Evolutionary conservation across 106 monocot species (phyloP).

Genomic region (Cymbidium sinense): DNA sequence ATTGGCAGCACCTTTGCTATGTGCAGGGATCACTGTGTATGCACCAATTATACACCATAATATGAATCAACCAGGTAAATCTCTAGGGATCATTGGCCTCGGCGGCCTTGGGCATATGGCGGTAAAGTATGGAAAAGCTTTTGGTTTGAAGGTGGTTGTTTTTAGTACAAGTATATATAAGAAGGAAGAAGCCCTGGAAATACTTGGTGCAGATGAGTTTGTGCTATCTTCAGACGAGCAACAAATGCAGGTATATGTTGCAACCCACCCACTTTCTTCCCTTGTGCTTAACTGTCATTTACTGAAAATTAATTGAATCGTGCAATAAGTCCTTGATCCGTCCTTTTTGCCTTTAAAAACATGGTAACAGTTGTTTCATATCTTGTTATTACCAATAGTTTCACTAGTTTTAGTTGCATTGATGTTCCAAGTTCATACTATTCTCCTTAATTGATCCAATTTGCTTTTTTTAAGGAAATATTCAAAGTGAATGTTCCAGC

Average conservation of each 20-base stretch:
- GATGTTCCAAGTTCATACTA: neutral
- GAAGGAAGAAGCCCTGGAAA: constrained; percentile 60
- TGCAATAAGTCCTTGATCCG: neutral
- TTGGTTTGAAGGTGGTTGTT: constrained; percentile 79
- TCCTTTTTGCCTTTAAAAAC: too few species aligned
- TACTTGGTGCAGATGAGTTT: constrained; percentile 76
- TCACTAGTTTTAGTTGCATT: neutral
- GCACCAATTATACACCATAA: constrained; percentile 74
- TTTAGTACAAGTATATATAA: constrained; percentile 81
- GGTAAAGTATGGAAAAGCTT: constrained; percentile 89
- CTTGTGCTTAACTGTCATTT: neutral
- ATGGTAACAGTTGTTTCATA: neutral
- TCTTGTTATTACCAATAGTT: neutral
- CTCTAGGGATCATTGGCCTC: constrained; percentile 86
- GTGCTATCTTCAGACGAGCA: constrained; percentile 74
- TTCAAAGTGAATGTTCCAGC: neutral
- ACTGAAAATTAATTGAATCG: neutral
- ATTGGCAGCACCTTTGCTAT: constrained; percentile 75
- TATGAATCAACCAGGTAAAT: constrained; percentile 89
- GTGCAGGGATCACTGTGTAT: constrained; percentile 89
- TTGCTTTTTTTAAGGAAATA: neutral
- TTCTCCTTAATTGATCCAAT: neutral
- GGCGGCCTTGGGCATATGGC: constrained; percentile 94
- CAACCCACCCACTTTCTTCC: neutral
- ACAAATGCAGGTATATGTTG: constrained; percentile 58